phyloP scores from a whole-genome alignment of 495 filamentous ascomycete genomes.

The Copromyces sp. region DNA sequence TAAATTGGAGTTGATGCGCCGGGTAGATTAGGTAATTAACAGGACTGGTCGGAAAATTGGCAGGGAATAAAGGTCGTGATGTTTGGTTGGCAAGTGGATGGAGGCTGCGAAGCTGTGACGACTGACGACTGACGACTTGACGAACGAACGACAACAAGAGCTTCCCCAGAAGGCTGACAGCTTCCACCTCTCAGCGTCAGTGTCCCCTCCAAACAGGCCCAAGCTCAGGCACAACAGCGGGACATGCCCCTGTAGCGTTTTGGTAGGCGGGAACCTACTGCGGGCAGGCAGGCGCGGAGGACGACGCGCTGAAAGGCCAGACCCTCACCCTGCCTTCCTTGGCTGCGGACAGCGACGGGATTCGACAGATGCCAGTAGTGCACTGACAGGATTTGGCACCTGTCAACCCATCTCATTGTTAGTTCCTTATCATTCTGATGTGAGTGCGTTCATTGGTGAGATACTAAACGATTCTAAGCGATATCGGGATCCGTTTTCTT shows the following conservation, averaged over 20 bases:
- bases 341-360: background rate
- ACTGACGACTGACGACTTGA: conserved; percentile 12
- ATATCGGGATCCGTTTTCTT: background rate
- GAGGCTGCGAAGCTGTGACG: conserved; percentile 17
- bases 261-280: background rate
- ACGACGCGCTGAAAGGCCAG: background rate
- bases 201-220: background rate
- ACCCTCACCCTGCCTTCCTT: background rate
- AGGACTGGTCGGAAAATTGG: background rate
- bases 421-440: background rate
- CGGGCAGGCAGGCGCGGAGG: background rate
- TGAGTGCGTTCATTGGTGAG: background rate
- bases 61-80: background rate
- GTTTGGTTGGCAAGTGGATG: conserved; percentile 1
- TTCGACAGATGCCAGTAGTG: background rate
- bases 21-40: background rate
- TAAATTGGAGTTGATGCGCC: conserved; percentile 3
- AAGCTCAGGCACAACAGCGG: conserved; percentile 3
- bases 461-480: background rate
- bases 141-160: background rate
- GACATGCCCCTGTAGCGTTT: background rate
- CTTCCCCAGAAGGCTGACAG: conserved; percentile 7
- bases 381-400: background rate
- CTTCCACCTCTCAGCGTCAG: background rate
- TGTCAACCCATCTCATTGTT: background rate